Conservation (phyloP, 306 rosid genomes). For the Senna tora region DNA sequence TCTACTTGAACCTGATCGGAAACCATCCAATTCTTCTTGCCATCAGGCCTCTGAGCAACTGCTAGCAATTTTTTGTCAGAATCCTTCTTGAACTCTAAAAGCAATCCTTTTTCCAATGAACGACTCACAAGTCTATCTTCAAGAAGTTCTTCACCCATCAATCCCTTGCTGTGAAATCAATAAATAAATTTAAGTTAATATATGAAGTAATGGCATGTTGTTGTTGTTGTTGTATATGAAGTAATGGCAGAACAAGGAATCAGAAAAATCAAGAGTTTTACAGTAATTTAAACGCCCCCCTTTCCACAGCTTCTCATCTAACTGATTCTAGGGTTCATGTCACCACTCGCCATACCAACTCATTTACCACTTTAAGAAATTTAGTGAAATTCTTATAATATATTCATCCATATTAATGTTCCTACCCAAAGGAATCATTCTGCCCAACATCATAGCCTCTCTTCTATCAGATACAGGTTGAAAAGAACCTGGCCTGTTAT, state of each 20-base stretch:
- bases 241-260: constrained; percentile 36
- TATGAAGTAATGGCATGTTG: constrained; percentile 34
- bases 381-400: neutral
- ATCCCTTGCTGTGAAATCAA: constrained; percentile 50
- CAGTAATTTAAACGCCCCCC: constrained; percentile 22
- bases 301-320: constrained; percentile 1
- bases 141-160: constrained; percentile 61
- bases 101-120: constrained; percentile 68
- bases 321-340: neutral
- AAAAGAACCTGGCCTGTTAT: neutral
- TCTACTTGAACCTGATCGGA: constrained; percentile 96
- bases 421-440: neutral
- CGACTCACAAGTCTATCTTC: constrained; percentile 71
- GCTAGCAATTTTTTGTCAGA: constrained; percentile 81
- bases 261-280: constrained; percentile 5
- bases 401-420: neutral
- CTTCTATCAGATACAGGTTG: neutral
- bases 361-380: neutral
- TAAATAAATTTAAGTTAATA: constrained; percentile 14
- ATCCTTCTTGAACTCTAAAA: constrained; percentile 93
- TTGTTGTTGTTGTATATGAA: too few species aligned
- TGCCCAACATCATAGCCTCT: neutral
- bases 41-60: constrained; percentile 90
- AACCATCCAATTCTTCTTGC: constrained; percentile 99
- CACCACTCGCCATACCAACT: neutral